Base-by-base conservation (phyloP, 768 basidiomycete species). In the Leccinum longicurvipes region DNA sequence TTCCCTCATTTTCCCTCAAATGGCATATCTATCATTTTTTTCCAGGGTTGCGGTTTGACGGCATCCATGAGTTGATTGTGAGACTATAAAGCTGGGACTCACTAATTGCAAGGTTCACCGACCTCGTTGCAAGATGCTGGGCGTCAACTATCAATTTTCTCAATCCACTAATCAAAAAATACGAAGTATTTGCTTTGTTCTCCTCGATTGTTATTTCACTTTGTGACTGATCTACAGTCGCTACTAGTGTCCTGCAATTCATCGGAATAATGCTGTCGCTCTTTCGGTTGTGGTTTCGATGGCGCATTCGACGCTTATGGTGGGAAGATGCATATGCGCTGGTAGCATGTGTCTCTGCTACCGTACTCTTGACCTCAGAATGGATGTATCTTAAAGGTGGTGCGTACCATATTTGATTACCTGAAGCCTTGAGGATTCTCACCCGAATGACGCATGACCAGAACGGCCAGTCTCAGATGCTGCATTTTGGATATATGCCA, bases 311-410 rank as follows among this genome's bases (percentile, higher is more conserved):
- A 54, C 52, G 65, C 6, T 42, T 61, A 19, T 59, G 64, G 59
- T 68, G 64, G 61, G 67, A 67, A 24, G 67, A 69, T n/a, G 51
- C 52, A 1, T 66, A 54, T 51, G 57, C 62, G 6, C 25, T 47
- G 6, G 21, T 63, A 36, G 63, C 56, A 28, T 51, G 47, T 24
- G 8, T 56, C 6, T 54, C 46, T 50, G 57, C 48, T 24, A 47
- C 47, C 28, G 6, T 44, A n/a, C 46, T 53, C 21, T 14, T 67
- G 41, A 31, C 17, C 19, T 27, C 51, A 1, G 56, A 54, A 21
- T 66, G 65, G 60, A 27, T 58, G 32, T 54, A 57, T 41, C 34
- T 63, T 23, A 17, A 62, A 29, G 63, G 62, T 17, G 56, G 64
- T 64, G n/a, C 28, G 60, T 61, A 48, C n/a, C 27, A 7, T 9